Evolutionary conservation across 208 protist species (phyloP), one percentile per base, ranked within the genome.

Genomic region (Crithidia brevicula): DNA sequence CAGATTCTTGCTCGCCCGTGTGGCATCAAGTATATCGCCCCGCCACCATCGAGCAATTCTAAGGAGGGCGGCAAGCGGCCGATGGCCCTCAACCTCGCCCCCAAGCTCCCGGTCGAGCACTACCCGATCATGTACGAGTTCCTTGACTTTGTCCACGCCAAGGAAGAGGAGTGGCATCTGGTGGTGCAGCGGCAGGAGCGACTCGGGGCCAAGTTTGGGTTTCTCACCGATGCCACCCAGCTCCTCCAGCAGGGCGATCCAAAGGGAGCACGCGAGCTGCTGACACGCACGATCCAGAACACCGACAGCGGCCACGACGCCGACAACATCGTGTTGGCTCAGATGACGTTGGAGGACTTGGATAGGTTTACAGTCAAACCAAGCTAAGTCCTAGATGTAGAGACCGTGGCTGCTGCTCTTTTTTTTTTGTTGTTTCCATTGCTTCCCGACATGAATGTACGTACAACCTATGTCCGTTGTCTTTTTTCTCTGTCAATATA

Each of bases 101-200:
- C 57, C 15, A 58, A 56, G n/a, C 9, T 50, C 20, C 27, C 47
- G 3, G 36, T 53, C 9, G 27, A 30, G 22, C 38, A 74, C 42
- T 83, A 71, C 58, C 60, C 70, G 10, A 74, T 84, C 43, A 79
- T 88, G 52, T 92, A 88, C 70, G 81, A 92, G 51, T 92, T 87
- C 46, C 31, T 83, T 18, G 62, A 40, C 18, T 50, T 70, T 30
- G 22, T 86, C 23, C 65, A 77, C 22, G 72, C 70, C 22, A 82
- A 82, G 51, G 74, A 92, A 40, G 82, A 88, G 57, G 86, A 92
- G 73, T 92, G 82, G 82, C 86, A 92, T 53, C 82, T 88, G 9
- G 82, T 87, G 3, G 82, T 83, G 28, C 79, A 87, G 63, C 67
- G 77, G 50, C 77, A 83, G 31, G 86, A 92, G 63, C 50, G 67